Evolutionary conservation across 2,329 filamentous ascomycete species (phyloP).

Genomic region (Cercospora zeae-maydis): DNA sequence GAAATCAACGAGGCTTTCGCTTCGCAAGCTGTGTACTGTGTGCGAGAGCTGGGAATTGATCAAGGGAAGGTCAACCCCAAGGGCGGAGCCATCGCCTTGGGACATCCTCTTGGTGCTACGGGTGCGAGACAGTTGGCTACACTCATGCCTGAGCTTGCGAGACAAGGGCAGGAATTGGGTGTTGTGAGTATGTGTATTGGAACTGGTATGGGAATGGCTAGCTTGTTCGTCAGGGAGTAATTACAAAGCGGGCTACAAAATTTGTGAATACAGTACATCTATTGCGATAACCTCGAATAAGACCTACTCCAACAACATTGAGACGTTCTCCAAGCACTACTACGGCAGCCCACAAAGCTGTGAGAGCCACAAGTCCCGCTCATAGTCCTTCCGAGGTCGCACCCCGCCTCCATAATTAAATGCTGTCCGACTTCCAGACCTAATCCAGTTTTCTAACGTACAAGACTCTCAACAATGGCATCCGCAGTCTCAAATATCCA

Average conservation of each 20-base stretch:
- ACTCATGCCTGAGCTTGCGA: slow-evolving; percentile 64
- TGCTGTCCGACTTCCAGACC: not conserved
- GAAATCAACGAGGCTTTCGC: slow-evolving; percentile 86
- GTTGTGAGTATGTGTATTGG: slow-evolving; percentile 83
- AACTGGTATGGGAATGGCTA: slow-evolving; percentile 53
- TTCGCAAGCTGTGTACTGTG: slow-evolving; percentile 64
- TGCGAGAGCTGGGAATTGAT: slow-evolving; percentile 66
- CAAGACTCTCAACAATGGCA: slow-evolving; percentile 19
- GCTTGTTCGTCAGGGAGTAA: slow-evolving; percentile 50
- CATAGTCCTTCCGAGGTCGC: not conserved
- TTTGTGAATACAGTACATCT: not conserved
- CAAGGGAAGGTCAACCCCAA: slow-evolving; percentile 79
- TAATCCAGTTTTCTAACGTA: too few species aligned
- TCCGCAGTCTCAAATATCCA: slow-evolving; percentile 27
- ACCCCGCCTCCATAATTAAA: not conserved
- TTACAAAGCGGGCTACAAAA: not conserved
- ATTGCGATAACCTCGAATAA: not conserved
- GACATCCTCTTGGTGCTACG: slow-evolving; percentile 86
- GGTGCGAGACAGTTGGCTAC: slow-evolving; percentile 77
- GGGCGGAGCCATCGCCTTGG: slow-evolving; percentile 89
- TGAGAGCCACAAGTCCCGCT: not conserved
- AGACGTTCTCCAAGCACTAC: not conserved
- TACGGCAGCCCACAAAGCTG: not conserved
- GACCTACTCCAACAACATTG: not conserved
- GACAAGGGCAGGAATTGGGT: slow-evolving; percentile 68